Percentiles rank a stretch among this genome's conserved stretches.
phyloP scores from a whole-genome alignment of 108 stramenopile genomes.

The Seminavis robusta region DNA sequence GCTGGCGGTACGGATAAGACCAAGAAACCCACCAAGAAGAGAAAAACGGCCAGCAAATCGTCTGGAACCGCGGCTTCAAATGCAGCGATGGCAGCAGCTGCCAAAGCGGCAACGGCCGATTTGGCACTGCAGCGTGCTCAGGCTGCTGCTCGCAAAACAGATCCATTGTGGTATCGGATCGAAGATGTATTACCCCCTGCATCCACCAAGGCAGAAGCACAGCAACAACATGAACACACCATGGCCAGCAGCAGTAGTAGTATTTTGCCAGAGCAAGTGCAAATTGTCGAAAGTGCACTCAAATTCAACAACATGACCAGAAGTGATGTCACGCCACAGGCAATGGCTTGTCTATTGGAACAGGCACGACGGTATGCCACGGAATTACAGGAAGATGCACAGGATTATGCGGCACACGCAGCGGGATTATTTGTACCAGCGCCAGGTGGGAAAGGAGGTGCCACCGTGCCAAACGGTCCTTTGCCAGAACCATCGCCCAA shows the following conservation, averaged over 20 bases:
- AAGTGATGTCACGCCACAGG: conserved; percentile 65
- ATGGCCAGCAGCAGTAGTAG: background rate
- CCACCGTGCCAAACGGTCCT: background rate
- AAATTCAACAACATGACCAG: conserved; percentile 46
- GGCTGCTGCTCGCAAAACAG: conserved; percentile 29
- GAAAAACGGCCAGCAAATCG: conserved; percentile 13
- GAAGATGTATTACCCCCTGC: conserved; percentile 40
- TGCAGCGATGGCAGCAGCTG: conserved; percentile 17
- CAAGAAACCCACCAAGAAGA: conserved; percentile 19
- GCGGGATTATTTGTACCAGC: no score
- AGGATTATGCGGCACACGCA: conserved; percentile 71
- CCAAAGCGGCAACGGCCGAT: conserved; percentile 34
- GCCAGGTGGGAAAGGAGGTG: no score
- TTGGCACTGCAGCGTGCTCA: conserved; percentile 27
- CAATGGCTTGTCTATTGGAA: conserved; percentile 71
- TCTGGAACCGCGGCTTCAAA: background rate
- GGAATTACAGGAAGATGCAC: conserved; percentile 71
- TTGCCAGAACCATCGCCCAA: conserved; percentile 5
- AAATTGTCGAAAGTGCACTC: conserved; percentile 60
- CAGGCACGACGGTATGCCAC: conserved; percentile 72
- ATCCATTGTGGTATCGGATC: conserved; percentile 53
- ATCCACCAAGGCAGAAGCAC: conserved; percentile 5
- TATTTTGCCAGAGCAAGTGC: conserved; percentile 58
- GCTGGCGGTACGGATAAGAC: conserved; percentile 23
- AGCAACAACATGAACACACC: background rate